Evolutionary conservation across 1,139 yeast species (phyloP).

Genomic region (Hansenula lynferdii): DNA sequence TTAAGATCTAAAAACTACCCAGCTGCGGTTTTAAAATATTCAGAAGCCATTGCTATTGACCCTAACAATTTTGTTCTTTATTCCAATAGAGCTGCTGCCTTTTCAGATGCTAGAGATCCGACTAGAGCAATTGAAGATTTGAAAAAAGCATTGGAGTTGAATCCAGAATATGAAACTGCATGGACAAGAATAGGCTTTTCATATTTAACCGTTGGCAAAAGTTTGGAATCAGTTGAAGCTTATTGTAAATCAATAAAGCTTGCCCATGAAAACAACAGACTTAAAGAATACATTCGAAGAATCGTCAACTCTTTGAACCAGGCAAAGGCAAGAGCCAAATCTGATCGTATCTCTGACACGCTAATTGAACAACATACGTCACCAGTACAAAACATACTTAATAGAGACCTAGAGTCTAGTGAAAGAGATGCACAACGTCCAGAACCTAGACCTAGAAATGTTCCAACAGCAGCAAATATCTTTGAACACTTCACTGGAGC

Average conservation of each 20-base stretch:
- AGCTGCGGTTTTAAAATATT: slow-evolving; percentile 29
- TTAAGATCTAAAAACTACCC: slow-evolving; percentile 25
- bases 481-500: no score
- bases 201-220: slow-evolving; percentile 28
- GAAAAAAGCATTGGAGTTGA: slow-evolving; percentile 23
- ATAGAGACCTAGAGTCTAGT: background rate
- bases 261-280: slow-evolving; percentile 11
- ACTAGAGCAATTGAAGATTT: slow-evolving; percentile 31
- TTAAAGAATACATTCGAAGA: slow-evolving; percentile 11
- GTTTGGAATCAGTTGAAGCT: slow-evolving; percentile 26
- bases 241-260: slow-evolving; percentile 29
- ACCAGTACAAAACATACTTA: slow-evolving; percentile 5
- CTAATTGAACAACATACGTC: slow-evolving; percentile 6
- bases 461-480: no score
- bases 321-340: slow-evolving; percentile 14
- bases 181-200: slow-evolving; percentile 31
- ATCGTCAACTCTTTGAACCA: slow-evolving; percentile 9
- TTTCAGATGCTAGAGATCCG: slow-evolving; percentile 26
- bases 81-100: slow-evolving; percentile 34
- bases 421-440: no score
- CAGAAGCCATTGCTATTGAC: slow-evolving; percentile 27
- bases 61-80: slow-evolving; percentile 28
- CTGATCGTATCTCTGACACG: slow-evolving; percentile 8
- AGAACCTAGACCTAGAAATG: no score
- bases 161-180: slow-evolving; percentile 31